Conservation (phyloP, 176 grass and related monocot species). For the Oryza nivara region DNA sequence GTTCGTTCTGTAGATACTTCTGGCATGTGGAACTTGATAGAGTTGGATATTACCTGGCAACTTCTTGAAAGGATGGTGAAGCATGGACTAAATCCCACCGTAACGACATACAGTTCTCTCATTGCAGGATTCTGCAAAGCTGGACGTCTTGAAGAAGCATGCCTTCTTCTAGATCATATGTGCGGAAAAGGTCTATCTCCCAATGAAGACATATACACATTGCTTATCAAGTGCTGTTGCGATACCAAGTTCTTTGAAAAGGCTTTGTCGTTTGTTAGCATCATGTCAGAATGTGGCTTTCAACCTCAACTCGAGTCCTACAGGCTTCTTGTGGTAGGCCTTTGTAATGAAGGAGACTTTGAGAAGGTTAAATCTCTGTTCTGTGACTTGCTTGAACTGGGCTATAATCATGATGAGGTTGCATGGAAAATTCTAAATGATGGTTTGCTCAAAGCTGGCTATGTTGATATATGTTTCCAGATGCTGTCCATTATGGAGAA, state of each 20-base stretch:
- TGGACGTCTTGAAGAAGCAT: constrained; percentile 62
- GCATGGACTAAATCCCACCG: constrained; percentile 55
- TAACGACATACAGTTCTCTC: constrained; percentile 61
- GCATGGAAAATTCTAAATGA: constrained; percentile 87
- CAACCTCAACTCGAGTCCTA: constrained; percentile 71
- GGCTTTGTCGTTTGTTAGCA: constrained; percentile 56
- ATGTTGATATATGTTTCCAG: constrained; percentile 61
- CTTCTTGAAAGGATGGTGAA: constrained; percentile 72
- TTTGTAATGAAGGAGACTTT: constrained; percentile 63
- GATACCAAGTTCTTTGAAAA: constrained; percentile 60
- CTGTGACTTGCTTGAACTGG: constrained; percentile 60
- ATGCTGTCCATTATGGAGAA: constrained; percentile 72
- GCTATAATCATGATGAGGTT: constrained; percentile 82
- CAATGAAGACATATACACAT: constrained; percentile 73
- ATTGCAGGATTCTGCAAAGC: constrained; percentile 76
- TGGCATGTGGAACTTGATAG: constrained; percentile 64
- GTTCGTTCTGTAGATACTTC: constrained; percentile 48
- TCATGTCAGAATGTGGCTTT: constrained; percentile 64
- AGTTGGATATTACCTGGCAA: constrained; percentile 55
- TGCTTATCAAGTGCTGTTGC: constrained; percentile 76
- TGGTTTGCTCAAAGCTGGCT: constrained; percentile 62
- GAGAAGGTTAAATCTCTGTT: constrained; percentile 67
- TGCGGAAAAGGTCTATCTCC: constrained; percentile 55
- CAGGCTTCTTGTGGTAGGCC: constrained; percentile 64
- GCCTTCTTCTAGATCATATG: constrained; percentile 69